Conservation (phyloP, 2,329 filamentous ascomycete genomes). For the Aspergillus fijiensis region DNA sequence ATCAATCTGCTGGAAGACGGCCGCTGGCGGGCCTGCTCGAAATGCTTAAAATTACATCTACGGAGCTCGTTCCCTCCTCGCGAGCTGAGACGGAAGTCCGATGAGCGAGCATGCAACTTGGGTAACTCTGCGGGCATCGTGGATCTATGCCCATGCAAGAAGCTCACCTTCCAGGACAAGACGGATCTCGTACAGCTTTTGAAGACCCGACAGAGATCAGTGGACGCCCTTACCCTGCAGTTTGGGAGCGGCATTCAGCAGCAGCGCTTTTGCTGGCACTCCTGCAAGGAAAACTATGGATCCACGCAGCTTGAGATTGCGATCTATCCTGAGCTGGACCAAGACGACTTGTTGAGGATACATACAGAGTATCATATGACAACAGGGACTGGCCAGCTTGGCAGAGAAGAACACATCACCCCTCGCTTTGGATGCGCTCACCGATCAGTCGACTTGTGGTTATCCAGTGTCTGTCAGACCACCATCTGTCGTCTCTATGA, state of each 20-base stretch:
- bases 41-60: slow-evolving; percentile 42
- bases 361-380: slow-evolving; percentile 41
- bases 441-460: slow-evolving; percentile 41
- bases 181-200: slow-evolving; percentile 36
- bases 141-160: slow-evolving; percentile 42
- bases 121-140: slow-evolving; percentile 38
- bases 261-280: slow-evolving; percentile 40
- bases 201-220: slow-evolving; percentile 28
- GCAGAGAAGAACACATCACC: slow-evolving; percentile 40
- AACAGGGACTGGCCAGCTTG: slow-evolving; percentile 34
- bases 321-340: slow-evolving; percentile 36
- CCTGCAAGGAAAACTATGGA: slow-evolving; percentile 37
- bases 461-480: slow-evolving; percentile 40
- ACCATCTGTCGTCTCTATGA: slow-evolving; percentile 37
- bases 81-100: slow-evolving; percentile 35
- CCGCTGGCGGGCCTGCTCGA: slow-evolving; percentile 38
- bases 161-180: slow-evolving; percentile 41
- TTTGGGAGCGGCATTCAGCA: slow-evolving; percentile 32
- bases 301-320: slow-evolving; percentile 36
- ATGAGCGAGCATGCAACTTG: slow-evolving; percentile 34
- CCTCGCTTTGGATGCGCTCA: slow-evolving; percentile 43
- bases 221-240: slow-evolving; percentile 26
- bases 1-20: slow-evolving; percentile 37
- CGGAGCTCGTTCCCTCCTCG: slow-evolving; percentile 32
- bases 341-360: slow-evolving; percentile 31